Conservation (phyloP, 331 rosid genomes). For the Arachis monticola region DNA sequence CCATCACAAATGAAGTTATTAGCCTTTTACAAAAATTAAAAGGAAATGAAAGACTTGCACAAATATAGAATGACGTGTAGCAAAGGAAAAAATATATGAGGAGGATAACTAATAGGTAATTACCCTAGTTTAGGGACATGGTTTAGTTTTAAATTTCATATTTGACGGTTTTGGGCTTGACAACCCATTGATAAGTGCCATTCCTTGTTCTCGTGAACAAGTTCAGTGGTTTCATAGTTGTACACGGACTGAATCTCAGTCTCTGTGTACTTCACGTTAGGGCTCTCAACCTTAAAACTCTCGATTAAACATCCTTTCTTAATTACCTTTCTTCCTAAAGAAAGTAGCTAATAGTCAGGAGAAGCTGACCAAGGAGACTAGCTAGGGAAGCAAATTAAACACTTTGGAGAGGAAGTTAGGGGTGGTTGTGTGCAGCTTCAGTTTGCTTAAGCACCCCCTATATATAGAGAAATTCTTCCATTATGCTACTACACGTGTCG, state of each 20-base stretch:
- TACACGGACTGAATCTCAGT: conserved; percentile 83
- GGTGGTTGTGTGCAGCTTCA: conserved; percentile 5
- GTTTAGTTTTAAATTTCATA: conserved; percentile 79
- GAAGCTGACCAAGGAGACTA: not conserved
- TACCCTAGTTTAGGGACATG: conserved; percentile 84
- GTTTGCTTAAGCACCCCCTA: not conserved
- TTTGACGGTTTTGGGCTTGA: conserved; percentile 79
- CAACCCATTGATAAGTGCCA: conserved; percentile 85
- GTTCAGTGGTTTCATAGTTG: conserved; percentile 85
- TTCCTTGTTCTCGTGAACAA: conserved; percentile 79
- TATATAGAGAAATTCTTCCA: conserved; percentile 50
- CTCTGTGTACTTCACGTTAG: conserved; percentile 74
- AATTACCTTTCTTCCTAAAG: not conserved
- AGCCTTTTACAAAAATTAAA: no score
- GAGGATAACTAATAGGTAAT: conserved; percentile 24
- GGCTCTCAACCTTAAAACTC: conserved; percentile 87
- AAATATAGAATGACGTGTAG: no score
- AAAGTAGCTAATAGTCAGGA: no score
- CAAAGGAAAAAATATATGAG: no score
- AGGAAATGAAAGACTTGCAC: no score
- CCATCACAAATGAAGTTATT: no score
- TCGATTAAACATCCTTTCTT: conserved; percentile 74
- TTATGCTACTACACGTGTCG: conserved; percentile 49
- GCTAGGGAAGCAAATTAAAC: not conserved
- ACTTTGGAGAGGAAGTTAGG: not conserved